A percentile compares a stretch with the other conserved stretches of the same genome.
Evolutionary conservation across 2,329 filamentous ascomycete genomes (phyloP).

Genomic region (Fusarium sp.): DNA sequence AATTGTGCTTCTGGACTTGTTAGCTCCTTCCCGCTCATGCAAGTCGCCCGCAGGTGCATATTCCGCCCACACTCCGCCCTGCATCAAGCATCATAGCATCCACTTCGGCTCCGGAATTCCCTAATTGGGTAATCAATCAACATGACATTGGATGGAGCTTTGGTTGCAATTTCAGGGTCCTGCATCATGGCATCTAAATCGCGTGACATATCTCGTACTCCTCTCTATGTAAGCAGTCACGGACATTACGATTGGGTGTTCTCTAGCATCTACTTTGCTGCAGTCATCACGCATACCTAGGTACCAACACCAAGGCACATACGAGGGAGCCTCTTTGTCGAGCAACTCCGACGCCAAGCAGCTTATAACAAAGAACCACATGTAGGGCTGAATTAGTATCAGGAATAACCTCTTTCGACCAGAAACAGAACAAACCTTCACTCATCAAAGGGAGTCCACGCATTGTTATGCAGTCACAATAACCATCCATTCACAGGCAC

Average conservation of each 20-base stretch:
- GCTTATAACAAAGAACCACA: background rate
- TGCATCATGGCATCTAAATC: slow-evolving; percentile 4
- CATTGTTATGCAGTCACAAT: background rate
- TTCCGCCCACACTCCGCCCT: slow-evolving; percentile 36
- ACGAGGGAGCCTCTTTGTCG: slow-evolving; percentile 2
- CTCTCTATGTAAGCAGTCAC: background rate
- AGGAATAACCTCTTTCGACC: background rate
- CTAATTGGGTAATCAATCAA: slow-evolving; percentile 39
- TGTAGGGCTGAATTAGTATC: background rate
- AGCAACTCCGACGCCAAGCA: slow-evolving; percentile 13
- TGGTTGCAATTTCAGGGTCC: slow-evolving; percentile 15
- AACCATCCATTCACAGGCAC: background rate
- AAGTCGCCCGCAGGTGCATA: slow-evolving; percentile 29
- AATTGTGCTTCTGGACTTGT: slow-evolving; percentile 17
- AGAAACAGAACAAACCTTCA: background rate
- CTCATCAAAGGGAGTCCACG: background rate
- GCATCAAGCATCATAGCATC: slow-evolving; percentile 29
- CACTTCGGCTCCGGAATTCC: slow-evolving; percentile 41
- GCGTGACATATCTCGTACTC: background rate
- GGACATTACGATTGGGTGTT: background rate
- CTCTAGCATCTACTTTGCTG: background rate
- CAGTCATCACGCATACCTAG: background rate
- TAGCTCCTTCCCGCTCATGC: slow-evolving; percentile 37
- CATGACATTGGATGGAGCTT: slow-evolving; percentile 3
- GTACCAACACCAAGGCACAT: background rate